These are phyloP conservation scores for Andalucia godoyi DNA, from an alignment of 78 protist species.

Conservation along the genomic window DNA sequence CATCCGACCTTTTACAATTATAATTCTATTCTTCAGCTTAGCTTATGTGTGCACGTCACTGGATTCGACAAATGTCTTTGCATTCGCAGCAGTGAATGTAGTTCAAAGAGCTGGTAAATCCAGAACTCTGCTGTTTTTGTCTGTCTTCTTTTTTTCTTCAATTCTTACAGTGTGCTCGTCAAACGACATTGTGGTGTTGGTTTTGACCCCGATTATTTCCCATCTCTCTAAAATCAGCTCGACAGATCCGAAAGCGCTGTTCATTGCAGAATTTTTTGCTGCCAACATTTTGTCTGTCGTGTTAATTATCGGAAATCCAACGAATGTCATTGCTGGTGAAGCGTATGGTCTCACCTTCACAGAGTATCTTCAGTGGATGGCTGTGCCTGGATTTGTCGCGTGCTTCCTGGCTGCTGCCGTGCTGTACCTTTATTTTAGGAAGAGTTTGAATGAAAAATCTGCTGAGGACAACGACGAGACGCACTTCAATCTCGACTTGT, in stretches of 20 bases:
- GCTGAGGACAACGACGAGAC: too few species aligned
- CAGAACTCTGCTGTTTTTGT: conserved; percentile 12
- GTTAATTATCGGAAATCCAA: conserved; percentile 17
- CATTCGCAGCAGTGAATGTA: not conserved
- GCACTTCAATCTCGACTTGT: too few species aligned
- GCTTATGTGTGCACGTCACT: not conserved
- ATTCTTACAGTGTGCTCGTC: not conserved
- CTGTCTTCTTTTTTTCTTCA: not conserved
- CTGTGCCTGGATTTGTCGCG: not conserved
- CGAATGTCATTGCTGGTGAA: conserved; percentile 15
- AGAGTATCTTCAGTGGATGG: not conserved
- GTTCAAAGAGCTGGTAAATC: not conserved
- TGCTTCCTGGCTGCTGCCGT: too few species aligned
- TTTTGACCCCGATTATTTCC: conserved; percentile 6
- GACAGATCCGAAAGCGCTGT: not conserved
- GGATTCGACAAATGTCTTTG: not conserved
- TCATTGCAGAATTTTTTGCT: not conserved
- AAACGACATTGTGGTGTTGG: conserved; percentile 16
- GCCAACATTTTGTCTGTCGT: conserved; percentile 6
- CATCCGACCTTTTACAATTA: not conserved
- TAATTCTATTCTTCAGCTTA: not conserved
- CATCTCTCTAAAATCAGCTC: not conserved
- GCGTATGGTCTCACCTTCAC: not conserved
- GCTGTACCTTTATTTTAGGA: too few species aligned
- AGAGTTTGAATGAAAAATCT: too few species aligned